Evolutionary conservation across 1,139 yeast species (phyloP), one percentile per base, ranked within the genome.

Genomic region (Sugiyamaella paludigena): DNA sequence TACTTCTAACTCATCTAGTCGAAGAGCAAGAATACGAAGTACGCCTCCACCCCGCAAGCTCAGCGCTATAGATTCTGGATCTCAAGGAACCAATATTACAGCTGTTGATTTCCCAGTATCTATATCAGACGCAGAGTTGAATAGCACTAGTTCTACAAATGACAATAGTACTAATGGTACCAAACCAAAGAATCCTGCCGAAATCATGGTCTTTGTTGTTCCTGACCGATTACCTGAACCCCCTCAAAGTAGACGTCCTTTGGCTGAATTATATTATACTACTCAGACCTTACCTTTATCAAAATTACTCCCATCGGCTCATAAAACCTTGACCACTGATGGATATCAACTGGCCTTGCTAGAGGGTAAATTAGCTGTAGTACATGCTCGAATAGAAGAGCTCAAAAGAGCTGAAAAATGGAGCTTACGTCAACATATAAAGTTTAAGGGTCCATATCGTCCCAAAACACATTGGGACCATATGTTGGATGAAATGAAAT

Each of bases 321-420:
- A 89, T 62, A 92, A 92, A 64, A 84, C 87, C 0, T 72, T 92
- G 42, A 81, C 88, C 47, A 87, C 98, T 0, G 94, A 87, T 43
- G 80, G 87, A 51, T 92, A 81, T 68, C 95, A 88, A 61, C 78
- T 86, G 60, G 88, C 96, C 0, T 71, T 91, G 28, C 77, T 88
- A n/a, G 99, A 92, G 64, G 96, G 97, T 7, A 87, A 91, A 63
- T 81, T 92, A 8, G 88, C 96, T 0, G 96, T 89, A n/a, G 80
- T 88, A 12, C 87, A 88, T 60, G 87, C 95, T 2, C 78, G 98
- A 50, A 91, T 94, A 41, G 98, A 92, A 62, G 98, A 91, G 64
- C 74, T 94, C 53, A 87, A 89, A 63, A 74, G 95, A 47, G 84
- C 84, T 50, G 87, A 88, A 5, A 82, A 86, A 59, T 94, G 98